Evolutionary conservation across 169 alveolate genomes (phyloP).

Genomic region (Babesia ovis): DNA sequence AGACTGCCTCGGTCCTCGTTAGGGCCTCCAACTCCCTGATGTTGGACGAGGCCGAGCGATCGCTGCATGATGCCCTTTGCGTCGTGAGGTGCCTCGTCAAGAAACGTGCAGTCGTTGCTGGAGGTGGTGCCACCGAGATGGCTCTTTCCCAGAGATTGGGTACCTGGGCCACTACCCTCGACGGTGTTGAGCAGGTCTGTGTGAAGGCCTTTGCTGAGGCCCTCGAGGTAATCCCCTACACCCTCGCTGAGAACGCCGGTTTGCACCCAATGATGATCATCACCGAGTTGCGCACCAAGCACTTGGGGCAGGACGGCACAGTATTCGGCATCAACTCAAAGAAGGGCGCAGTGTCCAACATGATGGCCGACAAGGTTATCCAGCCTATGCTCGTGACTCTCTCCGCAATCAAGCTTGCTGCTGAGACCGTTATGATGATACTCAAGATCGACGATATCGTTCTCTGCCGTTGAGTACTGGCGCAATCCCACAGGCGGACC

Average conservation of each 20-base stretch:
- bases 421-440: conserved; percentile 99
- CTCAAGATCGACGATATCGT: conserved; percentile 98
- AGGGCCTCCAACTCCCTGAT: conserved; percentile 94
- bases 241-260: conserved; percentile 99
- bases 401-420: conserved; percentile 95
- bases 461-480: conserved; percentile 50
- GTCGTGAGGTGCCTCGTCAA: conserved; percentile 97
- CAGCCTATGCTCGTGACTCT: conserved; percentile 97
- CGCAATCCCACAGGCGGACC: no score
- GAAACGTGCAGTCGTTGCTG: conserved; percentile 95
- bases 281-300: conserved; percentile 93
- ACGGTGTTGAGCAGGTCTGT: conserved; percentile 94
- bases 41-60: conserved; percentile 98
- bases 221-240: conserved; percentile 97
- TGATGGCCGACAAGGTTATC: conserved; percentile 92
- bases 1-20: conserved; percentile 93
- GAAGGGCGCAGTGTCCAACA: conserved; percentile 84
- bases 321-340: conserved; percentile 93
- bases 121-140: conserved; percentile 99
- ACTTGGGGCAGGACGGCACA: conserved; percentile 85
- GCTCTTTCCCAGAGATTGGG: conserved; percentile 89
- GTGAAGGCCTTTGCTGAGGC: conserved; percentile 98
- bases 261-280: conserved; percentile 95
- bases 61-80: conserved; percentile 98
- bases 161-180: conserved; percentile 86